Evolutionary conservation across 257 asterid species (phyloP), one percentile per base, ranked within the genome.

Genomic region (Solanum chmielewskii): DNA sequence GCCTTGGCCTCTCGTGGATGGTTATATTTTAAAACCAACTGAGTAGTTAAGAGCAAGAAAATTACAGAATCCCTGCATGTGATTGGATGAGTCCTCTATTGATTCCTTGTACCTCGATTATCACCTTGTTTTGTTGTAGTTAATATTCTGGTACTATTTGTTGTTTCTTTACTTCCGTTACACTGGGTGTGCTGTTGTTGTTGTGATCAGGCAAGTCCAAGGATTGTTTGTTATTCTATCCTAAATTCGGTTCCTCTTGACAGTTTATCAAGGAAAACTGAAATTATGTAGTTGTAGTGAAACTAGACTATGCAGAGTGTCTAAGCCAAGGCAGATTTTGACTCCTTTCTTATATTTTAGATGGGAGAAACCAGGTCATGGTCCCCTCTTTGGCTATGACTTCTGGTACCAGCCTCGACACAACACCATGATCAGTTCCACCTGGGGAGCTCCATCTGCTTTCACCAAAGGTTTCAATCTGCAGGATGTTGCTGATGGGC

Each of bases 371-470:
- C 99, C 99, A 52, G 99, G 99, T 41, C 94, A 97, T 86, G 94
- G 97, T 91, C 99, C 99, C 3, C 91, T 90, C 49, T 97, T 78
- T 18, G 99, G 99, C 18, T 97, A 97, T 35, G 99, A 97, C 92
- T 97, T 90, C 90, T 97, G 99, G 99, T 97, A 97, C 91, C 99
- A 97, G 90, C 99, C 99, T 64, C 96, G 95, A 35, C 99, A 96
- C 87, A 96, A 97, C 89, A 97, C 98, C 69, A 97, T 97, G 99
- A 97, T 97, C 88, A 97, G 99, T 91, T 88, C 93, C 78, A 93
- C 99, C 6, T 97, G 99, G 99, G 99, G 99, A 71, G 98, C 98
- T 47, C 99, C 99, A 33, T 80, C 93, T 31, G 99, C 99, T 86
- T 97, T 97, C 89, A 95, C 98, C 35, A 94, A 92, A 89, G 99